phyloP scores from a whole-genome alignment of 257 asterid species.

The Salvia hispanica region DNA sequence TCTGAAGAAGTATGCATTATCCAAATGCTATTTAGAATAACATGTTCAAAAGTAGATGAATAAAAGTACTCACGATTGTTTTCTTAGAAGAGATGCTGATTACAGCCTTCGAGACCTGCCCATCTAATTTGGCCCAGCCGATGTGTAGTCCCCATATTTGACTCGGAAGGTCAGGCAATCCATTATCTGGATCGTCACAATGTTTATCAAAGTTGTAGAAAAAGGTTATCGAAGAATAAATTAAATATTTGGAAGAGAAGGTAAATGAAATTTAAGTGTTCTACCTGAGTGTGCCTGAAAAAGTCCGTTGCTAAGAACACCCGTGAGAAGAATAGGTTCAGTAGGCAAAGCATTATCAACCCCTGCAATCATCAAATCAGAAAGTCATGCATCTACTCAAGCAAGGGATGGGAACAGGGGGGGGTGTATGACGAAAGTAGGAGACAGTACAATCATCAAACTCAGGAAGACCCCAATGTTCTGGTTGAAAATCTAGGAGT shows the following conservation, averaged over 20 bases:
- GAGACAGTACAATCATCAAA: slow-evolving; percentile 68
- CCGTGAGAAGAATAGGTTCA: slow-evolving; percentile 60
- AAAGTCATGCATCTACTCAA: slow-evolving; percentile 13
- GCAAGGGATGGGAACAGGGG: slow-evolving; percentile 14
- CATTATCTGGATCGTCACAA: slow-evolving; percentile 48
- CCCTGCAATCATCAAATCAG: slow-evolving; percentile 54
- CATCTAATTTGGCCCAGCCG: slow-evolving; percentile 76
- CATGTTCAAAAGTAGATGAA: neutral
- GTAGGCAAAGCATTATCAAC: slow-evolving; percentile 58
- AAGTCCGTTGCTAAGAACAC: slow-evolving; percentile 50
- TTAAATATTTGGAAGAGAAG: neutral
- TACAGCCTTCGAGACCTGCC: slow-evolving; percentile 52
- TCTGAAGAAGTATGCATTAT: neutral
- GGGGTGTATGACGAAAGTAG: neutral
- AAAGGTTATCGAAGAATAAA: neutral
- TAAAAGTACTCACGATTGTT: slow-evolving; percentile 57
- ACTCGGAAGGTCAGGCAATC: slow-evolving; percentile 49
- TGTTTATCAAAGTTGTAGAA: neutral
- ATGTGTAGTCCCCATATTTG: slow-evolving; percentile 75
- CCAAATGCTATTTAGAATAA: neutral
- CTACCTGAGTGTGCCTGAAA: slow-evolving; percentile 62
- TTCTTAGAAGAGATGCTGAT: slow-evolving; percentile 48
- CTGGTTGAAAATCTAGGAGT: slow-evolving; percentile 70
- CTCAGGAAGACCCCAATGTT: slow-evolving; percentile 87
- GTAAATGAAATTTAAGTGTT: slow-evolving; percentile 10